A percentile compares a stretch with the other conserved stretches of the same genome.
Conservation (phyloP, 495 filamentous ascomycete genomes). For the Talaromyces borbonicus region DNA sequence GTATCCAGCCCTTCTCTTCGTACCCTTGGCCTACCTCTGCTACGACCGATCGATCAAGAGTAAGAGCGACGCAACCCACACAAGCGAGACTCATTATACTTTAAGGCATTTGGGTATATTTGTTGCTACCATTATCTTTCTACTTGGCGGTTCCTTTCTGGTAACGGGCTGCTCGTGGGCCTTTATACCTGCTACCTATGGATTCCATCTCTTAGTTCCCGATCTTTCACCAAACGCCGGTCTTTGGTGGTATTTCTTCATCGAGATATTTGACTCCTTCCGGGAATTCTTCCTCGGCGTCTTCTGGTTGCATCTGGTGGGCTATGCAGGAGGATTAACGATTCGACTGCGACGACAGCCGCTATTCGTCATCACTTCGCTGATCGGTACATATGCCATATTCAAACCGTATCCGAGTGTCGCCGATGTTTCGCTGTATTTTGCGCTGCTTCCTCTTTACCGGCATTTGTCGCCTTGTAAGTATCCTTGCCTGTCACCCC, state of each 20-base stretch:
- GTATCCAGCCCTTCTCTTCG: slow-evolving; percentile 78
- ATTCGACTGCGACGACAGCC: slow-evolving; percentile 75
- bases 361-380: slow-evolving; percentile 67
- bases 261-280: slow-evolving; percentile 99
- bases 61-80: slow-evolving; percentile 12
- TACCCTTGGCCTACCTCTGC: slow-evolving; percentile 71
- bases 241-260: slow-evolving; percentile 99
- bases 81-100: slow-evolving; percentile 36
- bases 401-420: slow-evolving; percentile 97
- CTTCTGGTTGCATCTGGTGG: slow-evolving; percentile 89
- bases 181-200: slow-evolving; percentile 82
- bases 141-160: slow-evolving; percentile 63
- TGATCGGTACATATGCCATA: slow-evolving; percentile 79
- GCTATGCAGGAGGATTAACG: slow-evolving; percentile 77
- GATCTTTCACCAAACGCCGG: slow-evolving; percentile 93
- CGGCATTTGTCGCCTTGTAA: slow-evolving; percentile 83
- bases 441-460: slow-evolving; percentile 78
- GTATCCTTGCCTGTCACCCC: slow-evolving; percentile 18
- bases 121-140: slow-evolving; percentile 34
- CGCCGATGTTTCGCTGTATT: slow-evolving; percentile 72
- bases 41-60: slow-evolving; percentile 51
- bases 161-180: slow-evolving; percentile 73
- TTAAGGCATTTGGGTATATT: slow-evolving; percentile 38
- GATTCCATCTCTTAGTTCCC: slow-evolving; percentile 79
- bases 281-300: slow-evolving; percentile 93